phyloP scores from a whole-genome alignment of 176 grass and related monocot genomes.

The Saccharum spontaneum region DNA sequence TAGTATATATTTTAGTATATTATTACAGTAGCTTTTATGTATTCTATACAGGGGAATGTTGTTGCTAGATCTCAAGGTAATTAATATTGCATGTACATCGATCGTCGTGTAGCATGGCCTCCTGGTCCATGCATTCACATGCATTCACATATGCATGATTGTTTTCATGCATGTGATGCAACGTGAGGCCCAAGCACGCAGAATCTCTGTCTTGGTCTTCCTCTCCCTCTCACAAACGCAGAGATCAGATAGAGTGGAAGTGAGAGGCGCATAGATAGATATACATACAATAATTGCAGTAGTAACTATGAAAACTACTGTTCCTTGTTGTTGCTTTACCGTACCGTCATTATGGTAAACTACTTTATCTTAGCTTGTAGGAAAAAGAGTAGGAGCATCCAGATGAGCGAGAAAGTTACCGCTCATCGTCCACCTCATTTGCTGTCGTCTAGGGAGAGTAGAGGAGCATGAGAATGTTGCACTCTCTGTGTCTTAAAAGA shows the following conservation, averaged over 20 bases:
- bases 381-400: conserved; percentile 4
- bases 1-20: neutral
- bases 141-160: conserved; percentile 39
- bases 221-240: neutral
- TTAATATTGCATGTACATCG: conserved; percentile 8
- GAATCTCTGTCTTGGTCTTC: neutral
- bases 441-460: neutral
- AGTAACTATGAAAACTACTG: conserved; percentile 22
- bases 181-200: conserved; percentile 51
- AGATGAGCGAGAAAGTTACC: neutral
- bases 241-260: neutral
- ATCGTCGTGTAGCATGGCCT: neutral
- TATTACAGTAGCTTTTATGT: neutral
- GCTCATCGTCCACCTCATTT: neutral
- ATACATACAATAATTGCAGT: neutral
- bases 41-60: neutral
- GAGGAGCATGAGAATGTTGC: neutral
- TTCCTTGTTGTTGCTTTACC: neutral
- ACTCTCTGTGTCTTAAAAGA: no score
- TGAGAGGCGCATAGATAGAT: neutral
- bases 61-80: neutral
- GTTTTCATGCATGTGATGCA: conserved; percentile 75
- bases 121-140: conserved; percentile 33
- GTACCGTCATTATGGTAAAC: neutral
- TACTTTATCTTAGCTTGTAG: neutral